Base-by-base conservation (phyloP, 208 protist species). In the Balamuthia mandrillaris region DNA sequence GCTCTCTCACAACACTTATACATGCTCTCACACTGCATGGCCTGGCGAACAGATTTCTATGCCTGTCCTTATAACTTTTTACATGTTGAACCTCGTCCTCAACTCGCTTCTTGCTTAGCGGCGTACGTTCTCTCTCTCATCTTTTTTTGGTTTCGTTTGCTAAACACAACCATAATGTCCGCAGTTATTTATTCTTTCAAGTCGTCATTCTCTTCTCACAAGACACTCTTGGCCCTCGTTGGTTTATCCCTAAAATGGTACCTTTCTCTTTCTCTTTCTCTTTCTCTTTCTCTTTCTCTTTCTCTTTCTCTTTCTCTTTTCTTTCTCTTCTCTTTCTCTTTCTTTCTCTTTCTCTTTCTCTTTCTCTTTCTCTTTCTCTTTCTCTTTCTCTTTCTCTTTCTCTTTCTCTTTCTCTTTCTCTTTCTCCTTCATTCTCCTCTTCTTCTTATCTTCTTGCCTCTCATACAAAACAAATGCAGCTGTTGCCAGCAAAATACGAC, bases 401-500 rank as follows among this genome's bases (percentile, higher is more conserved):
- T 18, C n/a, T 56, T 56, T 56, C 18, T 56, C 18, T 18, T 56
- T 56, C 49, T 18, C 49, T 56, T 18, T 27, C 21, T 27, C 49
- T 56, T 18, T n/a, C 18, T n/a, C 21, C 49, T 27, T 56, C n/a
- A 56, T n/a, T 56, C n/a, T 27, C 18, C n/a, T 56, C 49, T 56
- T 56, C 18, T n/a, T 27, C 49, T 56, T n/a, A n/a, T n/a, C 10
- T n/a, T 12, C 35, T 29, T 7, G 9, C n/a, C 54, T 5, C n/a
- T 31, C n/a, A 24, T 0, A 35, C 0, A 33, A 3, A 27, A 21
- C 27, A 9, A 41, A 1, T 33, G 24, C 63, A 84, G 70, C 81
- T 92, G 29, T 56, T 90, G 31, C 90, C 91, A 47, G 79, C 63
- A 1, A 92, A 91, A 60, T 93, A 92, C 51, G 60, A 93, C 56